phyloP scores from a whole-genome alignment of 2,329 filamentous ascomycete genomes.

The Cordyceps militaris region DNA sequence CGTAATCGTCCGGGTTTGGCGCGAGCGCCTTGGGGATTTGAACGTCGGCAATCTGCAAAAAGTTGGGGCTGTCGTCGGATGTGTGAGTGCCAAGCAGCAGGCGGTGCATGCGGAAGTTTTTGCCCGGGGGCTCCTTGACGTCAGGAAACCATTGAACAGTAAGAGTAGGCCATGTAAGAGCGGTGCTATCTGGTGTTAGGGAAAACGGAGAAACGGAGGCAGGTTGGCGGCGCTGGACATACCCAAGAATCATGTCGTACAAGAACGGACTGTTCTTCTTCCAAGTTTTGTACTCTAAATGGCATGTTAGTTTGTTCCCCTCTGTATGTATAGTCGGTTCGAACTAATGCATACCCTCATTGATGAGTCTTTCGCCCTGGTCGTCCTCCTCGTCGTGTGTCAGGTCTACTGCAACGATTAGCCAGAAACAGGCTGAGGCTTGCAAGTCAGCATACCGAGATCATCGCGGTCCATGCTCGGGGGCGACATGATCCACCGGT shows the following conservation, averaged over 20 bases:
- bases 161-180: slow-evolving; percentile 93
- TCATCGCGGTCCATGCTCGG: slow-evolving; percentile 29
- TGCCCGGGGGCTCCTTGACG: slow-evolving; percentile 78
- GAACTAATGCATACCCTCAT: slow-evolving; percentile 60
- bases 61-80: slow-evolving; percentile 76
- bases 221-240: slow-evolving; percentile 16
- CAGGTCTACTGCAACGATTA: slow-evolving; percentile 28
- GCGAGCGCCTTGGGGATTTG: slow-evolving; percentile 76
- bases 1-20: slow-evolving; percentile 76
- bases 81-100: slow-evolving; percentile 93
- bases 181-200: slow-evolving; percentile 51
- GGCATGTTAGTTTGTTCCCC: slow-evolving; percentile 1
- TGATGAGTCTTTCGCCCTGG: slow-evolving; percentile 79
- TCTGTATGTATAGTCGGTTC: background rate
- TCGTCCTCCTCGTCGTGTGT: slow-evolving; percentile 62
- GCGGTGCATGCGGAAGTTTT: slow-evolving; percentile 81
- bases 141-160: slow-evolving; percentile 98
- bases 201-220: slow-evolving; percentile 1
- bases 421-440: background rate
- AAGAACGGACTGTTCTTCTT: slow-evolving; percentile 99
- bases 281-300: slow-evolving; percentile 95
- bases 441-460: slow-evolving; percentile 25
- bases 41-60: slow-evolving; percentile 89
- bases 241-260: slow-evolving; percentile 94
- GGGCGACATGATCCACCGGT: slow-evolving; percentile 26